Conservation (phyloP, 805 yeast genomes). For the Metschnikowia kofuensis region DNA sequence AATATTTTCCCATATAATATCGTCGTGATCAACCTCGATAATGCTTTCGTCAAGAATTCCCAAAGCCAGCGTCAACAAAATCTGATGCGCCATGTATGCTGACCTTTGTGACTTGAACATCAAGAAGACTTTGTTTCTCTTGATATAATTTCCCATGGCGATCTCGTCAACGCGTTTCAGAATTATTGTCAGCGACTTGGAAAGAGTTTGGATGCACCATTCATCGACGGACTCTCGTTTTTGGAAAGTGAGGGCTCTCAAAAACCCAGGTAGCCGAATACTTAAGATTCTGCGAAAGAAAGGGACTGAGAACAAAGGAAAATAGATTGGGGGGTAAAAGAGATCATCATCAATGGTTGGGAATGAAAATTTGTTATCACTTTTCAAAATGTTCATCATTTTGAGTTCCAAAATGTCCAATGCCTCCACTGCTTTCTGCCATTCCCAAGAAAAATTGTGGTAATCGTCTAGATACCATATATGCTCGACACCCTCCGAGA, state of each 20-base stretch:
- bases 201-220: constrained; percentile 29
- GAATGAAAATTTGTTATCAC: background rate
- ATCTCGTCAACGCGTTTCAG: constrained; percentile 7
- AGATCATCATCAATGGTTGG: constrained; percentile 1
- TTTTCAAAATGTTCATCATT: constrained; percentile 5
- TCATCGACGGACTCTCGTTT: constrained; percentile 19
- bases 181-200: constrained; percentile 9
- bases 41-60: constrained; percentile 43
- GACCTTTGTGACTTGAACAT: constrained; percentile 55
- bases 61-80: constrained; percentile 42
- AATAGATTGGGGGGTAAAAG: constrained; percentile 36
- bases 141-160: constrained; percentile 20
- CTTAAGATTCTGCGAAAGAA: constrained; percentile 18
- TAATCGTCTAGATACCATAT: constrained; percentile 56
- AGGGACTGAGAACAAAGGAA: constrained; percentile 21
- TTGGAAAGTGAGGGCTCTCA: constrained; percentile 25
- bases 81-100: constrained; percentile 64
- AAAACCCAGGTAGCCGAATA: constrained; percentile 28
- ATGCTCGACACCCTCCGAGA: constrained; percentile 54
- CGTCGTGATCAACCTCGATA: constrained; percentile 60
- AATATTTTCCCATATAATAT: constrained; percentile 70
- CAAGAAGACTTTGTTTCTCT: constrained; percentile 52
- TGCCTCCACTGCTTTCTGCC: constrained; percentile 24
- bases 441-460: constrained; percentile 18
- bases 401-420: constrained; percentile 26